phyloP scores from a whole-genome alignment of 176 grass and related monocot genomes.

The Zoysia pacifica region DNA sequence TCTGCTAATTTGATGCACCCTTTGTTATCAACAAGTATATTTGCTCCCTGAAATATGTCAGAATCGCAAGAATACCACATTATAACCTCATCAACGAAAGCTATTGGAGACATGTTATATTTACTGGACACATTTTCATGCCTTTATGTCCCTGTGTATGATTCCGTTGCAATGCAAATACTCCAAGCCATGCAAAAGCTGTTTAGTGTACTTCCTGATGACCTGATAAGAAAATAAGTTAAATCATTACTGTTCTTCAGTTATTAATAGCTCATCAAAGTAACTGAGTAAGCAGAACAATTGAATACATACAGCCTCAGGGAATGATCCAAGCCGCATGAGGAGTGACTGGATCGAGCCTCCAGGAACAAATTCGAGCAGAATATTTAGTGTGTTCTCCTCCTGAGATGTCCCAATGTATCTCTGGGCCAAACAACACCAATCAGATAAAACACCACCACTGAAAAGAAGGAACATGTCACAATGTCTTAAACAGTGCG shows the following conservation, averaged over 20 bases:
- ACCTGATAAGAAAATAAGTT: conserved; percentile 55
- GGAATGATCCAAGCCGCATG: conserved; percentile 83
- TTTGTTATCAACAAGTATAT: conserved; percentile 95
- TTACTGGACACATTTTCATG: conserved; percentile 16
- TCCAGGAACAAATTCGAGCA: conserved; percentile 93
- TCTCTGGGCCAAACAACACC: conserved; percentile 52
- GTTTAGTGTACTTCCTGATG: conserved; percentile 87
- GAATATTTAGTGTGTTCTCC: conserved; percentile 84
- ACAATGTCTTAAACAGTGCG: background rate
- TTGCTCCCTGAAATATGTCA: conserved; percentile 69
- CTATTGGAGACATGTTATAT: background rate
- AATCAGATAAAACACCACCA: background rate
- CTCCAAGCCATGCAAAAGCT: conserved; percentile 80
- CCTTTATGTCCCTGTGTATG: conserved; percentile 99
- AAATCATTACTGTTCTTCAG: background rate
- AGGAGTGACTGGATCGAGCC: conserved; percentile 90
- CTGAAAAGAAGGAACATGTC: background rate
- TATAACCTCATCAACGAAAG: conserved; percentile 22
- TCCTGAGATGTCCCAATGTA: conserved; percentile 82
- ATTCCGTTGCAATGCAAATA: conserved; percentile 93
- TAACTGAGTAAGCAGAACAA: background rate
- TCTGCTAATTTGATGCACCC: conserved; percentile 94
- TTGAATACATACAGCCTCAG: conserved; percentile 66
- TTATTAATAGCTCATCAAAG: background rate
- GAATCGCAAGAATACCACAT: background rate